Conservation (phyloP, 2,329 filamentous ascomycete species). For the Fusarium guadeloupense region DNA sequence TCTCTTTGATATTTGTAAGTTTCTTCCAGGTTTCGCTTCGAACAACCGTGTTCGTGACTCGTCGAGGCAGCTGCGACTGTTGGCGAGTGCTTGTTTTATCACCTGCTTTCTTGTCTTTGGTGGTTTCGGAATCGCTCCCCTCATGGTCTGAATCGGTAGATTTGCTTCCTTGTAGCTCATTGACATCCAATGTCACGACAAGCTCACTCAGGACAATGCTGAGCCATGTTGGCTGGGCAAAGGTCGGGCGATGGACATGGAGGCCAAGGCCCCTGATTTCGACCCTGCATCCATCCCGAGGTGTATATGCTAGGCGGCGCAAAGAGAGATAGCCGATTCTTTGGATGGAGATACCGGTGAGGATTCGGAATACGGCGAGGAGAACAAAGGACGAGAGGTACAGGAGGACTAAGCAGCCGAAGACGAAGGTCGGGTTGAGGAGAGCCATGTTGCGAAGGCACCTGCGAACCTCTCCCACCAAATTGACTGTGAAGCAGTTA, state of each 20-base stretch:
- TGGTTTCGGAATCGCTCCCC: conserved; percentile 43
- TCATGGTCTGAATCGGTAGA: conserved; percentile 34
- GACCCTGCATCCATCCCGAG: conserved; percentile 86
- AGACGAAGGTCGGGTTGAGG: conserved; percentile 80
- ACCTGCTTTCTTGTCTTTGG: conserved; percentile 37
- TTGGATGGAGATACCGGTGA: conserved; percentile 95
- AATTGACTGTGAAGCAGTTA: conserved; percentile 37
- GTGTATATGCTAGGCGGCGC: conserved; percentile 88
- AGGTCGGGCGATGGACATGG: conserved; percentile 90
- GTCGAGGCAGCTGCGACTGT: conserved; percentile 24
- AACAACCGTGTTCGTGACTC: conserved; percentile 36
- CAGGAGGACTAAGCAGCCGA: conserved; percentile 83
- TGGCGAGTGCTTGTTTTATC: conserved; percentile 42
- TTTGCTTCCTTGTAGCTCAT: conserved; percentile 66
- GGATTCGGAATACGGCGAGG: conserved; percentile 90
- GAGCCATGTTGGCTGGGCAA: conserved; percentile 96
- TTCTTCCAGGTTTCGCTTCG: conserved; percentile 82
- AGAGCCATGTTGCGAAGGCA: conserved; percentile 64
- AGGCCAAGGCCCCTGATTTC: conserved; percentile 90
- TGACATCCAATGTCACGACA: conserved; percentile 82
- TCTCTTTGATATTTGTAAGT: conserved; percentile 81
- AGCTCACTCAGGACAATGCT: conserved; percentile 89
- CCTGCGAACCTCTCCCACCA: conserved; percentile 40
- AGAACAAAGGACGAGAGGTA: conserved; percentile 94
- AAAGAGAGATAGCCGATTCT: conserved; percentile 92